phyloP scores from a whole-genome alignment of 805 yeast genomes.

The Metschnikowia santaceciliae region DNA sequence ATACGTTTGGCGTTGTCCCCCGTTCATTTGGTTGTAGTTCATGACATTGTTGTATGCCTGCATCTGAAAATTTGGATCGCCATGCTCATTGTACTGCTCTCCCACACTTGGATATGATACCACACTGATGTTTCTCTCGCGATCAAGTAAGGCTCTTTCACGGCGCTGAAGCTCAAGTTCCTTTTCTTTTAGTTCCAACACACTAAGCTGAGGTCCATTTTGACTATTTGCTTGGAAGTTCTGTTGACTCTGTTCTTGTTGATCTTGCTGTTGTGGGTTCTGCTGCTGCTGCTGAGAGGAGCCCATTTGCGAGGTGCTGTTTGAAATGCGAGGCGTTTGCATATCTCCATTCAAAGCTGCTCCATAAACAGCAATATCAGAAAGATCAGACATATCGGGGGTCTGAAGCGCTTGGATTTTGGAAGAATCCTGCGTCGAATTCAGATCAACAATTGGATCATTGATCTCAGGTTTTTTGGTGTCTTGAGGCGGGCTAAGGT shows the following conservation, averaged over 20 bases:
- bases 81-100: background rate
- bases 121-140: conserved; percentile 12
- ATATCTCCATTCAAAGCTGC: conserved; percentile 30
- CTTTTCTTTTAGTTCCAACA: conserved; percentile 10
- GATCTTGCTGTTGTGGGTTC: background rate
- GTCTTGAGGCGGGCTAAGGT: background rate
- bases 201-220: background rate
- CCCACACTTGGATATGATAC: background rate
- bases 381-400: conserved; percentile 31
- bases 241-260: background rate
- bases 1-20: conserved; percentile 6
- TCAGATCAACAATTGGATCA: too few species aligned
- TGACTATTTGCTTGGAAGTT: background rate
- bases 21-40: background rate
- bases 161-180: conserved; percentile 26
- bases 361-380: conserved; percentile 37
- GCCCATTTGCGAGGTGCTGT: conserved; percentile 3
- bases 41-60: background rate
- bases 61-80: background rate
- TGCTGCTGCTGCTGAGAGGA: background rate
- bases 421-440: background rate
- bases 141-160: conserved; percentile 24
- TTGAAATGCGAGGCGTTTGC: conserved; percentile 2
- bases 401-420: conserved; percentile 10
- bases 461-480: background rate